Conservation (phyloP, 2,329 filamentous ascomycete species). For the Xylaria sp. region DNA sequence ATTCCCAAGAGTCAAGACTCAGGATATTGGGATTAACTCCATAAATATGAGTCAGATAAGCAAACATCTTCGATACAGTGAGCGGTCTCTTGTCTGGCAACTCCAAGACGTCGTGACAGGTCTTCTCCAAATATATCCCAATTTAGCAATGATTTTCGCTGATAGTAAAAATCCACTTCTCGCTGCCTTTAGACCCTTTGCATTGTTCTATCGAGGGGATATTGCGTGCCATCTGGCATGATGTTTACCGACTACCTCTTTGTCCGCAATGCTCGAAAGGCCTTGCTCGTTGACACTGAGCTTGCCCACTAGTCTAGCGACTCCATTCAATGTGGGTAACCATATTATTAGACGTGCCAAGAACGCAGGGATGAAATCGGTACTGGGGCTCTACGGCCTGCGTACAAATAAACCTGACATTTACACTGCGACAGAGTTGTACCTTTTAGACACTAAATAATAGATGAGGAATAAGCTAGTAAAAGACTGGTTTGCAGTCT, state of each 20-base stretch:
- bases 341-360: background rate
- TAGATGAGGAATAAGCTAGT: background rate
- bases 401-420: background rate
- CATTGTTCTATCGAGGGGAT: background rate
- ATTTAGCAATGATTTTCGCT: background rate
- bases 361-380: background rate
- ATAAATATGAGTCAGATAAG: background rate
- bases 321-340: background rate
- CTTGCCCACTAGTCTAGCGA: background rate
- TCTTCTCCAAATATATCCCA: background rate
- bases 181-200: background rate
- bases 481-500: background rate
- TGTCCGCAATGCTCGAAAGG: background rate
- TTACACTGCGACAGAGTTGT: background rate
- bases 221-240: background rate
- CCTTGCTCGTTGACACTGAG: background rate
- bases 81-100: background rate
- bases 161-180: background rate
- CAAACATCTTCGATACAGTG: background rate
- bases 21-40: background rate
- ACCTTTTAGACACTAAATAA: background rate
- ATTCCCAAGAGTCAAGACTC: background rate
- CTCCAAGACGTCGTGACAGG: background rate
- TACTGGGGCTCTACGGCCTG: too few relatives aligned
- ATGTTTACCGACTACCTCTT: background rate